Evolutionary conservation across 805 yeast genomes (phyloP), one percentile per base, ranked within the genome.

Genomic region (Pichia eremophila): DNA sequence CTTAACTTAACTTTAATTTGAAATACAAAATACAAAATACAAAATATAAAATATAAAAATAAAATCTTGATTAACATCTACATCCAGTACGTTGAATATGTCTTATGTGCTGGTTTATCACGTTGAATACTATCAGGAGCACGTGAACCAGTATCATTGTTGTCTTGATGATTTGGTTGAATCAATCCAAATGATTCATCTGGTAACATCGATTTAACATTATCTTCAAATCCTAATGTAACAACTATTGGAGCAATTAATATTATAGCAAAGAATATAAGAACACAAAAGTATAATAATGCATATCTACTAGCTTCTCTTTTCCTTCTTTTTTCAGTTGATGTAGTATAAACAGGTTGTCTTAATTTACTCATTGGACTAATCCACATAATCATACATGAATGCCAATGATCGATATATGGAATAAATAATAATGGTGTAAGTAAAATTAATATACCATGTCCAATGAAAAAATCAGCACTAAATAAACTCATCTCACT

Each of bases 141-240:
- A 42, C 61, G 62, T 0, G 57, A 67, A 0, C 87, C 88, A 0
- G 88, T 82, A 57, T 83, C 88, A 55, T 83, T 81, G 53, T 81
- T 79, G 41, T 74, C 68, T 56, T 81, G 85, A 38, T 64, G 57
- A 37, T 66, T 72, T 1, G 89, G 88, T 58, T 83, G 89, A 8
- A 81, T 58, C 38, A 79, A 54, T 3, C 76, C 76, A 44, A 44
- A 52, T 14, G 51, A 54, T 29, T 49, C 39, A 14, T 32, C 41
- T 3, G 69, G 59, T 15, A 60, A 41, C 40, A 48, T 44, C 18
- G 36, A 45, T 22, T 9, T 31, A 12, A 49, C 46, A 5, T 40
- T 19, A 4, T 29, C 46, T 28, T 45, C 48, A 17, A 48, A 46
- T 50, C 51, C 41, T 46, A 49, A 3, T 8, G 60, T 54, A 36